Percentiles rank a stretch among this genome's conserved stretches.
Conservation (phyloP, 192 early-diverging fungal species). For the Linnemannia zychae region DNA sequence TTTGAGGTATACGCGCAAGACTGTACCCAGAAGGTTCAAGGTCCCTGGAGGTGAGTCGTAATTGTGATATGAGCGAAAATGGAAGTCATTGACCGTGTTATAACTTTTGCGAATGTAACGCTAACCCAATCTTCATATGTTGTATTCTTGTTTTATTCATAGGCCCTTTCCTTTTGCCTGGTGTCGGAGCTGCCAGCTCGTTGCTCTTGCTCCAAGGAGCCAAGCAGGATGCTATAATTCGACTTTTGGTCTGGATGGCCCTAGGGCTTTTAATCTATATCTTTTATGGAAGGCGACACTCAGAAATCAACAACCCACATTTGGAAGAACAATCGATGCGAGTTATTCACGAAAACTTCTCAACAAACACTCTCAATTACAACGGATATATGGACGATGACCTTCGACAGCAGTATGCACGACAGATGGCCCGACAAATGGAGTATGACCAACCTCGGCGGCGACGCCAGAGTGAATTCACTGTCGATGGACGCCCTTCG, state of each 20-base stretch:
- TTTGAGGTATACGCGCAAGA: slow-evolving; percentile 80
- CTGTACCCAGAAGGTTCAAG: slow-evolving; percentile 75
- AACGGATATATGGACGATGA: slow-evolving; percentile 53
- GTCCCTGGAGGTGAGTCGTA: slow-evolving; percentile 71
- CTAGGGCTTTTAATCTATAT: slow-evolving; percentile 82
- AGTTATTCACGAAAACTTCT: slow-evolving; percentile 45
- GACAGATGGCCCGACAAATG: slow-evolving; percentile 34
- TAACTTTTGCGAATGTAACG: neutral
- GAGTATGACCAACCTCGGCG: slow-evolving; percentile 30
- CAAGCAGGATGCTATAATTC: slow-evolving; percentile 72
- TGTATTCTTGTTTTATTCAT: neutral
- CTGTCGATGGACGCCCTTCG: neutral
- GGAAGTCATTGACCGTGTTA: neutral
- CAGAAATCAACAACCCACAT: slow-evolving; percentile 58
- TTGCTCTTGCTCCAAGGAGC: slow-evolving; percentile 78
- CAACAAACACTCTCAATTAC: slow-evolving; percentile 21
- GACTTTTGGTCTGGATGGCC: slow-evolving; percentile 84
- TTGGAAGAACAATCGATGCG: slow-evolving; percentile 44
- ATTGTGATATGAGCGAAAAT: neutral
- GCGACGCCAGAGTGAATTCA: slow-evolving; percentile 23
- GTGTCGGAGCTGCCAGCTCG: slow-evolving; percentile 70
- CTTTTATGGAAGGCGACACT: slow-evolving; percentile 74
- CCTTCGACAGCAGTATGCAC: slow-evolving; percentile 42
- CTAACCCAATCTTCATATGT: neutral
- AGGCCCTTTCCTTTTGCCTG: slow-evolving; percentile 73